A percentile compares a stretch with the other conserved stretches of the same genome.
These are phyloP conservation scores for Avena insularis DNA, from an alignment of 176 grass and related monocot genomes.

Conservation along the genomic window DNA sequence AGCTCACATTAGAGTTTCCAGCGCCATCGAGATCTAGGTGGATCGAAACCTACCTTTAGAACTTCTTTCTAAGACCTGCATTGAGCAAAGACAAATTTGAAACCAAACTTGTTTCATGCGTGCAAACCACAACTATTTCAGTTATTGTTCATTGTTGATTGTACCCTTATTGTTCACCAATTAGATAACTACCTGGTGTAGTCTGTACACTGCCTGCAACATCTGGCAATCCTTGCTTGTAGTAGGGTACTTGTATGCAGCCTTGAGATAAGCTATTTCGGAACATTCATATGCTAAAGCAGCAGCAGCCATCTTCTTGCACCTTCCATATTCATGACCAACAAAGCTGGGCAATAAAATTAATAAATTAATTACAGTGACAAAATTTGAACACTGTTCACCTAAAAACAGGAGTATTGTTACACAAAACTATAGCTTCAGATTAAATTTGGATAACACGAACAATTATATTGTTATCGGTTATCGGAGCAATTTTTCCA, in stretches of 20 bases:
- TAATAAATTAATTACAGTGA: constrained; percentile 23
- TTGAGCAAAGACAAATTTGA: not conserved
- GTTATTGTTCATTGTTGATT: not conserved
- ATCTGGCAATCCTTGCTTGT: not conserved
- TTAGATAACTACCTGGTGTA: constrained; percentile 51
- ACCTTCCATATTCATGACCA: constrained; percentile 78
- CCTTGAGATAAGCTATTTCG: constrained; percentile 56
- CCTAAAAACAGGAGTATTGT: not conserved
- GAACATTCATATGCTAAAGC: constrained; percentile 91
- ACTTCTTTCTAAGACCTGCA: not conserved
- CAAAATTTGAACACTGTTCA: constrained; percentile 11
- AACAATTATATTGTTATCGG: constrained; percentile 17
- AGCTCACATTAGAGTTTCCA: not conserved
- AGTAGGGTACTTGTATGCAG: not conserved
- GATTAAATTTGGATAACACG: constrained; percentile 17
- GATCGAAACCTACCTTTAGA: not conserved
- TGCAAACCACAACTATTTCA: not conserved
- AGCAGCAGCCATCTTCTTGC: constrained; percentile 78
- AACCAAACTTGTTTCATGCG: not conserved
- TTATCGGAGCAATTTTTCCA: not conserved
- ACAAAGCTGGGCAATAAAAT: constrained; percentile 66
- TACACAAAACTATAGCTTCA: not conserved
- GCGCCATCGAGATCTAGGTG: not conserved
- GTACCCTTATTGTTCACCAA: not conserved
- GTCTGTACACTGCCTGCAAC: constrained; percentile 44